These are phyloP conservation scores for Corymbia citriodora DNA, from an alignment of 441 rosid species.

Conservation along the genomic window DNA sequence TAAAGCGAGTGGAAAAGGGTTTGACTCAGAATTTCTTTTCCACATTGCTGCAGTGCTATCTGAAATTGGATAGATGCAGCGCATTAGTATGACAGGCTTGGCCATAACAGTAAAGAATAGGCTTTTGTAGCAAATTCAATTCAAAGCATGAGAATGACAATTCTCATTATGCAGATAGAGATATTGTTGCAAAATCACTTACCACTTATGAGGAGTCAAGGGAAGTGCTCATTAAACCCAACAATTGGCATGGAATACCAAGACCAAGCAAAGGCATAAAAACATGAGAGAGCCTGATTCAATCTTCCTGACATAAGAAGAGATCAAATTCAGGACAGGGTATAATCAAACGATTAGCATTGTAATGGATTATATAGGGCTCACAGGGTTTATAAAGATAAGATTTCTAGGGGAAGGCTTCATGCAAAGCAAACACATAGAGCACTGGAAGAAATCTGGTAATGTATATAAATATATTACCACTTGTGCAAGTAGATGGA, in stretches of 20 bases:
- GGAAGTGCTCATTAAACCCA: neutral
- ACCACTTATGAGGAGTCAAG: neutral
- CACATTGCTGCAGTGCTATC: neutral
- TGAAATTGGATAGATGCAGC: accelerated
- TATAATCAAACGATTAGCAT: neutral
- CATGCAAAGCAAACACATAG: neutral
- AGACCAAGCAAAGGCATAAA: neutral
- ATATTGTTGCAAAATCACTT: neutral
- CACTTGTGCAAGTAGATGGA: neutral
- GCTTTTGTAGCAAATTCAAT: neutral
- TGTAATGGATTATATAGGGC: neutral
- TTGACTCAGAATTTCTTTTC: neutral
- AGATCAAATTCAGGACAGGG: neutral
- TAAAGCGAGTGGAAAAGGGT: neutral
- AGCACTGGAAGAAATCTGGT: neutral
- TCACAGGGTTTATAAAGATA: neutral
- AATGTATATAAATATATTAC: neutral
- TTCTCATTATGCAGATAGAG: neutral
- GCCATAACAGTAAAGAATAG: neutral
- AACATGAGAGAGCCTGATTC: neutral
- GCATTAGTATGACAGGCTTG: neutral
- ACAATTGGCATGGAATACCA: neutral
- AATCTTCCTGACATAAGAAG: neutral
- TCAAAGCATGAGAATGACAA: neutral
- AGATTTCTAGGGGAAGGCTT: neutral